Base-by-base conservation (phyloP, 176 grass and related monocot species). In the Bromus sterilis region DNA sequence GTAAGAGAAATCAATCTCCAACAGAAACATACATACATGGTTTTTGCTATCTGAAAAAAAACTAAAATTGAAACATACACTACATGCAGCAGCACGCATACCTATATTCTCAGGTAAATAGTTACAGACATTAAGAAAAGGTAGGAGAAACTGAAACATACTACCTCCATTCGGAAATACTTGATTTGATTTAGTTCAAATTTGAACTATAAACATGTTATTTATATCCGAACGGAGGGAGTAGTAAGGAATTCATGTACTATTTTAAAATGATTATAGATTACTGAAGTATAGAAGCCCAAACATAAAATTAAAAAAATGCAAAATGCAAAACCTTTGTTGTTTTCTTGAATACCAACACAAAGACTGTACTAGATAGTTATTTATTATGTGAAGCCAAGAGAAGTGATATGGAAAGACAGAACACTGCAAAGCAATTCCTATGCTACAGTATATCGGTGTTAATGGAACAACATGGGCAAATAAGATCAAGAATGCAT, bases 321-420 rank as follows among this genome's bases (percentile, higher is more conserved):
- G 16, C n/a, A 11, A 2, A 71, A 51, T 2, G 5, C n/a, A 4
- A 10, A 56, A 16, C 10, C 1, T 80, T 64, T 65, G 21, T 15
- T 78, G 29, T n/a, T n/a, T n/a, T n/a, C n/a, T n/a, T n/a, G n/a
- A n/a, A n/a, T 70, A 71, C 49, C 21, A 46, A 37, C 32, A 78
- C 56, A 48, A 60, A 12, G 10, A 62, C 29, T 71, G 59, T n/a
- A n/a, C 23, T 31, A 40, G 40, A 56, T 20, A 36, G 30, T 14
- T 5, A 28, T 71, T 62, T 51, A 51, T 87, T 41, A 77, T 82
- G 44, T 43, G 18, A 86, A 74, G 63, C 51, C 18, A 78, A 61
- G 15, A 79, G 4, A 61, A 2, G 33, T 18, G 12, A 43, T 44
- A 40, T 43, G 25, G 11, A 40, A 57, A 21, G 61, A 33, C 24